Percentiles rank a stretch among this genome's conserved stretches.
phyloP scores from a whole-genome alignment of 1,284 basidiomycete species.

The Cutaneotrichosporon dermatis region DNA sequence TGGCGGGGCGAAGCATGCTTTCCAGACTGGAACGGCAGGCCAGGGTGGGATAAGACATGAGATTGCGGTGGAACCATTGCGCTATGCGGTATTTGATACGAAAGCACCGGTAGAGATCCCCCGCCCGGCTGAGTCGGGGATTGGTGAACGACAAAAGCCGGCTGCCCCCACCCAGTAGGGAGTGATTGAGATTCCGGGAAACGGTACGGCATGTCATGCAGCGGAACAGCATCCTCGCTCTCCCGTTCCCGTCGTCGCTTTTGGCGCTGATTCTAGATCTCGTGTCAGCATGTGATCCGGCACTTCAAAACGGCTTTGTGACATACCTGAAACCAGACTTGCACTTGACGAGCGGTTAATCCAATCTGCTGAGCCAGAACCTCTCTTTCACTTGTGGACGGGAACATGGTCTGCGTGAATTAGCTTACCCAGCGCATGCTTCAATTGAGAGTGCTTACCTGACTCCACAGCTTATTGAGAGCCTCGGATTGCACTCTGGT shows the following conservation, averaged over 20 bases:
- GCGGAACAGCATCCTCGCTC: conserved; percentile 7
- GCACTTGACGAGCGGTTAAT: conserved; percentile 43
- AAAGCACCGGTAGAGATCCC: no score
- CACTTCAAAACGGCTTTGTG: no score
- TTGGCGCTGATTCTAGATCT: conserved; percentile 42
- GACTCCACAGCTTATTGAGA: conserved; percentile 21
- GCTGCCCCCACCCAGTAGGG: no score
- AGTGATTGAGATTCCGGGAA: no score
- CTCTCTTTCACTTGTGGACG: conserved; percentile 34
- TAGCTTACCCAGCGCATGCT: neutral
- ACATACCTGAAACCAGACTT: conserved; percentile 49
- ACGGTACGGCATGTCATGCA: neutral
- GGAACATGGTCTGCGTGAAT: conserved; percentile 39
- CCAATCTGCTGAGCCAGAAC: conserved; percentile 34
- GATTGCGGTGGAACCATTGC: no score
- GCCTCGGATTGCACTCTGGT: conserved; percentile 21
- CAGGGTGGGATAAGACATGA: no score
- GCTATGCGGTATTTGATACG: no score
- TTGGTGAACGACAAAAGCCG: no score
- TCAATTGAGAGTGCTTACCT: conserved; percentile 13
- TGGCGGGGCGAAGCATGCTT: no score
- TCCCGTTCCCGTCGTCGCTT: conserved; percentile 33
- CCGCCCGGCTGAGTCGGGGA: no score
- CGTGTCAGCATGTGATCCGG: neutral
- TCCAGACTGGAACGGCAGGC: no score